Evolutionary conservation across 495 filamentous ascomycete genomes (phyloP), one percentile per base, ranked within the genome.

Genomic region (Podospora bellae-mahoneyi): DNA sequence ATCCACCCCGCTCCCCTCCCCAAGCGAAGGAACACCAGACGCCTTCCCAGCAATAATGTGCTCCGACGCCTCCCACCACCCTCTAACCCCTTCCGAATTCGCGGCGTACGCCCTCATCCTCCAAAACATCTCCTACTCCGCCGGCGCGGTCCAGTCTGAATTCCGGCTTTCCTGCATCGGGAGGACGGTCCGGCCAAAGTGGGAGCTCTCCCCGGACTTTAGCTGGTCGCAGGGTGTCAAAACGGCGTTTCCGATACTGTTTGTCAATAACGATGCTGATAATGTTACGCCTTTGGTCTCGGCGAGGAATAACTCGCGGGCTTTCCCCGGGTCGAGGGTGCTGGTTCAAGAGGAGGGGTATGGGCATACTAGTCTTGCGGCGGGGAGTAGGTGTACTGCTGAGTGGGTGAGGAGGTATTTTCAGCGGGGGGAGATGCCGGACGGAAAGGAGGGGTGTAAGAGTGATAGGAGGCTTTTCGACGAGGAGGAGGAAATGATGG

Each of bases 11-110:
- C 75, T 71, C 19, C 73, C 75, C 39, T 67, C 68, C 26, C 78
- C 82, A n/a, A 34, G 39, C 1, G 79, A 78, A 67, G 85, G 80
- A 58, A 83, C 80, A 4, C 78, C 68, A 68, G 76, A 86, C 68
- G 83, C 85, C 0, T 82, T 77, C 10, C 71, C 80, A 18, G 87
- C 88, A 3, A 87, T 93, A 55, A 75, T 89, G 1, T 93, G 91
- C 70, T 78, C 84, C 0, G 91, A 93, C 74, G 83, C 82, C 0
- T 7, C 20, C 10, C 80, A 82, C 13, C 18, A 16, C 61, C 27
- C 18, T 5, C 34, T 48, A n/a, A 48, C 30, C 79, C 78, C 18
- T 0, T 72, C 78, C 1, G 71, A 73, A 2, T 90, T 92, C 63
- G 66, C 72, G 3, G 62, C 71, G 1, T 83, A 86, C 66, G 82